Evolutionary conservation across 176 grass and related monocot genomes (phyloP), one percentile per base, ranked within the genome.

Genomic region (Zizania latifolia): DNA sequence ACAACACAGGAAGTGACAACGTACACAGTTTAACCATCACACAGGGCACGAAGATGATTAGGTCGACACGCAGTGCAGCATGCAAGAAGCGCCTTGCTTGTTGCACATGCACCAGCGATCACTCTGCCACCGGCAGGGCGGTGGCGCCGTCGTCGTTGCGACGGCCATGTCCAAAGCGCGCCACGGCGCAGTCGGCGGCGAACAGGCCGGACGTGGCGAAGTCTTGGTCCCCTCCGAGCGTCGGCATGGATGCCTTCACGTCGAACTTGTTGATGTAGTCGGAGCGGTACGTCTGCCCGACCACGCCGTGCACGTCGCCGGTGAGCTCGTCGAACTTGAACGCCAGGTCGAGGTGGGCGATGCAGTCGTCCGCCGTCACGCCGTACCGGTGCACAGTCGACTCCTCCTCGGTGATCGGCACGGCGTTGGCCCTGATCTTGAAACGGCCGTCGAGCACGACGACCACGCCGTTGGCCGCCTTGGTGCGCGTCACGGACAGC

Each of bases 281-380:
- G 21, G 58, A 35, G 8, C 68, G 26, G 75, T 85, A 85, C 0
- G 75, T 85, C 22, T 85, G 83, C 0, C 75, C 83, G 12, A 79
- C 75, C 30, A 79, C 83, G 21, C 75, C 83, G 30, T 85, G 83
- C n/a, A 85, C 83, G 17, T 79, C 50, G 36, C 79, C 82, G 36
- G 82, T 58, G 21, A 85, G 82, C 5, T 59, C 2, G 37, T 66
- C 34, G 37, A 73, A 72, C 58, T 63, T 84, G 74, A 78, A 78
- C 11, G 75, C 46, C 1, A 72, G 76, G 68, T 78, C 82, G 5
- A 78, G 16, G 7, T 85, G 75, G 4, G 82, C 75, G 0, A 84
- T n/a, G 15, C 75, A 72, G 75, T 85, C 75, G 0, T 14, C 82
- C 0, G 30, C 30, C 22, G 21, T 0, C 55, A 71, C 39, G 40